A percentile compares a stretch with the other conserved stretches of the same genome.
Evolutionary conservation across 2,329 filamentous ascomycete species (phyloP).

Genomic region (Paecilomyces dactylethromorphus): DNA sequence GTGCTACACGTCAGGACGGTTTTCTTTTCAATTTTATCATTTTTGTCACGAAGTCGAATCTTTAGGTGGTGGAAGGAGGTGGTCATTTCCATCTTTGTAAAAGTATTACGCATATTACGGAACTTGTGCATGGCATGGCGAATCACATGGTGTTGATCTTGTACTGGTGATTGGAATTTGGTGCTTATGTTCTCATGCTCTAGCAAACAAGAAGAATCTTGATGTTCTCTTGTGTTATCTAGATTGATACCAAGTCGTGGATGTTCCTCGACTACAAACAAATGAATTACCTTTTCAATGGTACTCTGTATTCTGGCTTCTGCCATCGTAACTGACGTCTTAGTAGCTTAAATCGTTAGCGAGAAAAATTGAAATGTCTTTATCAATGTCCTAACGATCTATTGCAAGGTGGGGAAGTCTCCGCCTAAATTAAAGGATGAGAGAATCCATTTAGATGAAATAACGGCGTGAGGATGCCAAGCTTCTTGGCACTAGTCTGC

Average conservation of each 20-base stretch:
- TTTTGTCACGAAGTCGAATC: neutral
- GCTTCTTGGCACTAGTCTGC: slow-evolving; percentile 1
- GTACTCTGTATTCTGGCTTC: neutral
- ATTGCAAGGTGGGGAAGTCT: neutral
- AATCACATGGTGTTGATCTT: neutral
- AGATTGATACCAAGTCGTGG: neutral
- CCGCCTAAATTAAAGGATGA: neutral
- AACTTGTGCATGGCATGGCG: neutral
- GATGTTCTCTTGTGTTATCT: neutral
- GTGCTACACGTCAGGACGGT: neutral
- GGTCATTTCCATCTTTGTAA: neutral
- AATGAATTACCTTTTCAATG: neutral
- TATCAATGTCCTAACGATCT: neutral
- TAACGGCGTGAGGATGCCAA: neutral
- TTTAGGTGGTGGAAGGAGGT: neutral
- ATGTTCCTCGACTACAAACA: neutral
- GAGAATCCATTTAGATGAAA: neutral
- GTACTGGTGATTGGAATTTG: neutral
- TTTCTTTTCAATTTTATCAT: neutral
- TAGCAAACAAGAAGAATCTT: neutral
- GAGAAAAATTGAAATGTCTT: neutral
- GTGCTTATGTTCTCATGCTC: neutral
- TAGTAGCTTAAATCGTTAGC: neutral
- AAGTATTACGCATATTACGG: neutral
- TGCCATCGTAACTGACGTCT: neutral